Base-by-base conservation (phyloP, 768 basidiomycete genomes). In the Porphyrellus cyaneotinctus region DNA sequence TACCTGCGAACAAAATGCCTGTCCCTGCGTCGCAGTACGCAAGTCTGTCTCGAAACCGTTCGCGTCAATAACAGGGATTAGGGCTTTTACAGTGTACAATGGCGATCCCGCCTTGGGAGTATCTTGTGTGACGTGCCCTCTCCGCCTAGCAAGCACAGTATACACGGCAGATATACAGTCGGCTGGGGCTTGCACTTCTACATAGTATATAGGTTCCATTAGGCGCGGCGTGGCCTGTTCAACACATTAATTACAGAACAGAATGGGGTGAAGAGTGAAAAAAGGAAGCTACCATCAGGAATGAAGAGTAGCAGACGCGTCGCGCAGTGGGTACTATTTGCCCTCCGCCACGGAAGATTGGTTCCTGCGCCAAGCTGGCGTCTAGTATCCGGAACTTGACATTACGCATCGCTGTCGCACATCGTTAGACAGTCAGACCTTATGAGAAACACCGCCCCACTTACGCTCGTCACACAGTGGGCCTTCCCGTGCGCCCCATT, bases 271-370 rank as follows among this genome's bases (percentile, higher is more conserved):
- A 32, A 44, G 51, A 69, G 14, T 15, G n/a, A 43, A 56, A 47
- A 37, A 41, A 35, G 42, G 37, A 28, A 18, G 85, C 73, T 66
- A 93, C 95, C 88, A 98, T 95, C 55, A 99, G 75, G 81, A 98
- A 98, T 11, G 94, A 97, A 28, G 97, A 98, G 65, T 99, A 99
- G 73, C 97, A 99, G 52, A 98, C 97, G 32, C 97, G 85, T 57
- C 97, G 86, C n/a, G 94, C 93, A 13, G 97, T 97, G 43, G 97
- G 97, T 57, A 99, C 97, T 64, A 99, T 95, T 70, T 98, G 97
- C 53, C 97, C 95, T 53, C 95, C 93, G 31, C 97, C 97, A 33
- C 97, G 88, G 78, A 90, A 97, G 69, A 99, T 99, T 63, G 94
- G 91, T 67, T 98, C 97, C 64, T 85, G 87, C 7, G 97, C 94